These are phyloP conservation scores for Epichloe elymi DNA, from an alignment of 2,329 filamentous ascomycete species.

Conservation along the genomic window DNA sequence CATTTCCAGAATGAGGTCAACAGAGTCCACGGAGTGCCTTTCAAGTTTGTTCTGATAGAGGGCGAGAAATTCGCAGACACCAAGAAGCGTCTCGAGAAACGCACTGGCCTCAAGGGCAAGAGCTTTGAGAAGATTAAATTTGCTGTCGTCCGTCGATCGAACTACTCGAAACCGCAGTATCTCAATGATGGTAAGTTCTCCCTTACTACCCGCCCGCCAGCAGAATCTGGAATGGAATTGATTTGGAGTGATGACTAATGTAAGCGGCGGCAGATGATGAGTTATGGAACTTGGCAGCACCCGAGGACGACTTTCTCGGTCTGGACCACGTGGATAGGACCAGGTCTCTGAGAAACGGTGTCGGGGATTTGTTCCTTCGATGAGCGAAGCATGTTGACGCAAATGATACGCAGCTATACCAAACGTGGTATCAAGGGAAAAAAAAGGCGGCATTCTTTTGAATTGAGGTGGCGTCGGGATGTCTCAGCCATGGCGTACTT, in stretches of 20 bases:
- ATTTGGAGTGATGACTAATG: background rate
- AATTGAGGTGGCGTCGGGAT: conserved; percentile 3
- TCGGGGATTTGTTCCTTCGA: conserved; percentile 48
- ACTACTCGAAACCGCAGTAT: conserved; percentile 68
- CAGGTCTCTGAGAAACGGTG: conserved; percentile 43
- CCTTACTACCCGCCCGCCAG: background rate
- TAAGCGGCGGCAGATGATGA: conserved; percentile 36
- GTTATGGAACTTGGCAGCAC: conserved; percentile 36
- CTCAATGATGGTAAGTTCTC: conserved; percentile 66
- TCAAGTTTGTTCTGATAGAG: conserved; percentile 78
- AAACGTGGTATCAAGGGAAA: background rate
- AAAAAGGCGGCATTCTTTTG: background rate
- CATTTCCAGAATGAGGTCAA: conserved; percentile 86
- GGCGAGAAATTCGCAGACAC: conserved; percentile 82
- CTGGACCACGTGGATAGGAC: conserved; percentile 54
- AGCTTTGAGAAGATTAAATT: conserved; percentile 98
- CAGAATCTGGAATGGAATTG: no score
- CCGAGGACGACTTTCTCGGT: conserved; percentile 49
- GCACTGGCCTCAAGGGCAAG: conserved; percentile 93
- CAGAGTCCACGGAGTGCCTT: conserved; percentile 78
- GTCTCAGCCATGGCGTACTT: conserved; percentile 1
- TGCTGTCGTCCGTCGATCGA: conserved; percentile 58
- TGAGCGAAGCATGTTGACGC: conserved; percentile 11
- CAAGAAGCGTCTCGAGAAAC: conserved; percentile 84
- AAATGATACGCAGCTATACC: background rate